These are phyloP conservation scores for Candida nonsorbophila DNA, from an alignment of 805 yeast genomes.

Conservation along the genomic window DNA sequence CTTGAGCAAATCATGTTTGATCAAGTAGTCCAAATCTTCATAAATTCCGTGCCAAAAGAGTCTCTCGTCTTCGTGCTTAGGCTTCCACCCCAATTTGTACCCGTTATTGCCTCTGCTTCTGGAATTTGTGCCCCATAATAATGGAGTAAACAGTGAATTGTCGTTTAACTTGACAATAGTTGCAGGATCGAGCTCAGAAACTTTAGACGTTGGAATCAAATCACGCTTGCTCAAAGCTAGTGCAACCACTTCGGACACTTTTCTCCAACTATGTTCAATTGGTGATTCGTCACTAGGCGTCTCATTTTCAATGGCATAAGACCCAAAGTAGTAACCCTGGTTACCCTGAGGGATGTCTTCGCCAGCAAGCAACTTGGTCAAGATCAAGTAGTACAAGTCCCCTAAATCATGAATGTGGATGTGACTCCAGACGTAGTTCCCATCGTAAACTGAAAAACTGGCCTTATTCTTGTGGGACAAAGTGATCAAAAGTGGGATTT, in stretches of 20 bases:
- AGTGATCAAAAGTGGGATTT: conserved; percentile 21
- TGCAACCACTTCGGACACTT: conserved; percentile 16
- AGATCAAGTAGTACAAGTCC: conserved; percentile 18
- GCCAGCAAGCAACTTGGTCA: conserved; percentile 15
- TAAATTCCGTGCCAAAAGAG: too few relatives aligned
- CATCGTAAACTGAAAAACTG: conserved; percentile 21
- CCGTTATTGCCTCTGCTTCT: conserved; percentile 21
- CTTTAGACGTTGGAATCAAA: conserved; percentile 10
- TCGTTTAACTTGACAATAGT: conserved; percentile 9
- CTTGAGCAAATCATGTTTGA: too few relatives aligned
- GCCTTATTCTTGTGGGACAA: conserved; percentile 12
- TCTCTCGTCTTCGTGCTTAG: conserved; percentile 7
- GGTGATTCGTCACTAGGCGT: conserved; percentile 6
- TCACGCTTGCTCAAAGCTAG: conserved; percentile 11
- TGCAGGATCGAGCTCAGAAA: conserved; percentile 10
- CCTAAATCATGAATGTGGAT: conserved; percentile 31
- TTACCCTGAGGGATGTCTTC: conserved; percentile 19
- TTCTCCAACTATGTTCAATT: conserved; percentile 22
- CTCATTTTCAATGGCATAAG: conserved; percentile 10
- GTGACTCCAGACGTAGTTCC: conserved; percentile 28
- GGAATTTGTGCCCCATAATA: conserved; percentile 20
- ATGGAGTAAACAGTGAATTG: conserved; percentile 12
- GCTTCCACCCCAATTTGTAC: conserved; percentile 20
- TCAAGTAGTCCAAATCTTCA: too few relatives aligned
- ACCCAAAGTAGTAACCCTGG: conserved; percentile 32